Conservation (phyloP, 2,329 filamentous ascomycete genomes). For the Xylaria sp. region DNA sequence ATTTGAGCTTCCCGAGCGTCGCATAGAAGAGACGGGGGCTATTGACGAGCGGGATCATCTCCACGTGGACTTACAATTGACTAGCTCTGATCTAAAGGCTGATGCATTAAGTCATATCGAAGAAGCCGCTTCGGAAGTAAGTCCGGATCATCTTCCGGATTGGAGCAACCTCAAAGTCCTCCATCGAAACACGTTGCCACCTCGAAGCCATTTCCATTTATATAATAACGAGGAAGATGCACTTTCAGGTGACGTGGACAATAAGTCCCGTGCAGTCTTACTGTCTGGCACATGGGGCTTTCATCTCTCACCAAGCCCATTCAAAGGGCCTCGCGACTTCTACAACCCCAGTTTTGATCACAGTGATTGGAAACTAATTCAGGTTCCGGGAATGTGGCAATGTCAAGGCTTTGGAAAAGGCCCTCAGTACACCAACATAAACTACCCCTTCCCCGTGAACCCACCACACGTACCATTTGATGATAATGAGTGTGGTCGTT, state of each 20-base stretch:
- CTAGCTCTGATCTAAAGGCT: slow-evolving; percentile 1
- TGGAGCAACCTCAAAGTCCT: slow-evolving; percentile 70
- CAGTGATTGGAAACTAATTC: slow-evolving; percentile 57
- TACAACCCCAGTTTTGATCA: slow-evolving; percentile 52
- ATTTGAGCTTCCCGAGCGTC: not conserved
- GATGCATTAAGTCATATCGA: not conserved
- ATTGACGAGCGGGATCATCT: slow-evolving; percentile 39
- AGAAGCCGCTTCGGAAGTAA: slow-evolving; percentile 35
- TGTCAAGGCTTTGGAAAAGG: slow-evolving; percentile 69
- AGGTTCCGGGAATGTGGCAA: slow-evolving; percentile 75
- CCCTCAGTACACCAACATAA: slow-evolving; percentile 72
- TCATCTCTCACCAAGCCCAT: slow-evolving; percentile 57
- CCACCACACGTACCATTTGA: slow-evolving; percentile 72
- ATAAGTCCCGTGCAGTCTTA: slow-evolving; percentile 53
- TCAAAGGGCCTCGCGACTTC: slow-evolving; percentile 57
- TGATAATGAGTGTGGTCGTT: slow-evolving; percentile 73
- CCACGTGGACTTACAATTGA: slow-evolving; percentile 41
- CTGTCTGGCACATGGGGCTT: slow-evolving; percentile 68
- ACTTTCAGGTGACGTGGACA: slow-evolving; percentile 52
- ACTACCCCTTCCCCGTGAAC: slow-evolving; percentile 70
- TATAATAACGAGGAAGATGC: slow-evolving; percentile 62
- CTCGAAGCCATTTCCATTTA: slow-evolving; percentile 65
- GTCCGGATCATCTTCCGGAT: slow-evolving; percentile 58
- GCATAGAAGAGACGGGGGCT: slow-evolving; percentile 17
- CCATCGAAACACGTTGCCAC: slow-evolving; percentile 67